A percentile compares a stretch with the other conserved stretches of the same genome.
phyloP scores from a whole-genome alignment of 805 yeast species.

The Kuraishia capsulata region DNA sequence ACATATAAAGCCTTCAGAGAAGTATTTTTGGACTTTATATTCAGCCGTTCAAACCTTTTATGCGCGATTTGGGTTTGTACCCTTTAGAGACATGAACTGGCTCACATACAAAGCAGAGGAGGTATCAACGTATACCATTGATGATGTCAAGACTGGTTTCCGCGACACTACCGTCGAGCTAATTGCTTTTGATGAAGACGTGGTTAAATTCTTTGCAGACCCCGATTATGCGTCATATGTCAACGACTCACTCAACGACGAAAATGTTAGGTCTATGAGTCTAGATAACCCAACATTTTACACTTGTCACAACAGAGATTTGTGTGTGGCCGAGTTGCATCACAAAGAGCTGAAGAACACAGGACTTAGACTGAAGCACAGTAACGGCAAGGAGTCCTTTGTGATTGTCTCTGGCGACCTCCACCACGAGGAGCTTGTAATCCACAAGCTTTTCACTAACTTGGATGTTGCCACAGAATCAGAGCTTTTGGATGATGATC shows the following conservation, averaged over 20 bases:
- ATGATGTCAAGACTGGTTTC: neutral
- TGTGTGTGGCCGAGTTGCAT: neutral
- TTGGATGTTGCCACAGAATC: neutral
- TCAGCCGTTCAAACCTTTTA: constrained; percentile 1
- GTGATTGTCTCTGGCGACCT: neutral
- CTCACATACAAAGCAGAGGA: neutral
- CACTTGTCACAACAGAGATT: neutral
- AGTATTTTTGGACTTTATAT: constrained; percentile 2
- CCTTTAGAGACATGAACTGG: constrained; percentile 2
- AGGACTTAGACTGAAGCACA: neutral
- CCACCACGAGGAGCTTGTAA: neutral
- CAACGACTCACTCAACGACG: neutral
- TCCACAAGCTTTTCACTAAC: neutral
- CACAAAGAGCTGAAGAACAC: neutral
- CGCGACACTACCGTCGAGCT: neutral
- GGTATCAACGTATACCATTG: neutral
- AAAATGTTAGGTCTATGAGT: neutral
- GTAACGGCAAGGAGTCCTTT: neutral
- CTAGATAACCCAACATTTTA: neutral
- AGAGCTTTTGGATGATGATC: neutral
- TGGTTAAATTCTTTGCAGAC: neutral
- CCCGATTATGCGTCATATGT: neutral
- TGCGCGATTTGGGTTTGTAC: constrained; percentile 1
- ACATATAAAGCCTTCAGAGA: neutral
- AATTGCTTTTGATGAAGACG: neutral